phyloP scores from a whole-genome alignment of 2,329 filamentous ascomycete genomes.

The Diaporthe destruens region DNA sequence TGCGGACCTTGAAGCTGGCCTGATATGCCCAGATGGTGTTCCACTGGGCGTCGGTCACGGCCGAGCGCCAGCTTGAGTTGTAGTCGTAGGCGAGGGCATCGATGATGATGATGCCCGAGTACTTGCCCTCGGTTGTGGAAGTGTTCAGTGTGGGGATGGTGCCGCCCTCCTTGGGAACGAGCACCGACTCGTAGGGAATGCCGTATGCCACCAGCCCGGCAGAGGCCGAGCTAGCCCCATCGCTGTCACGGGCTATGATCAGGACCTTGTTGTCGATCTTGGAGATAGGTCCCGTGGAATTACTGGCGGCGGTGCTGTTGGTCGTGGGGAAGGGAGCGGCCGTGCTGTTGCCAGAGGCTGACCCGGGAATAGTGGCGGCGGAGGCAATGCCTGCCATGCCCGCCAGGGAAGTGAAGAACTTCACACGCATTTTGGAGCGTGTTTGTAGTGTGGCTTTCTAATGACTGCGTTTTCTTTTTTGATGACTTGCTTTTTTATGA shows the following conservation, averaged over 20 bases:
- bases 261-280: conserved; percentile 17
- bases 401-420: neutral
- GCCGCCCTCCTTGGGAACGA: neutral
- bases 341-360: neutral
- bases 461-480: too few species aligned
- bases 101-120: conserved; percentile 19
- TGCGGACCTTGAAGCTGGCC: conserved; percentile 19
- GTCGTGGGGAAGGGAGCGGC: neutral
- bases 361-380: neutral
- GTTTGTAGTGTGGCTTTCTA: neutral
- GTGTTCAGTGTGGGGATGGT: neutral
- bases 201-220: neutral
- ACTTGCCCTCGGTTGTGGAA: neutral
- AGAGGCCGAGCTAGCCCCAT: conserved; percentile 6
- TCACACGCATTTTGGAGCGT: neutral
- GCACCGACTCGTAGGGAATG: neutral
- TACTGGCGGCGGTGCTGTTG: neutral
- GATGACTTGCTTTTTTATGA: too few species aligned
- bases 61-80: conserved; percentile 1
- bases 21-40: conserved; percentile 1
- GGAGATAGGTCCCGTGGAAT: neutral
- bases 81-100: conserved; percentile 5
- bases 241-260: conserved; percentile 9
- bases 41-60: neutral
- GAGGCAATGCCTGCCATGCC: conserved; percentile 8